A percentile compares a stretch with the other conserved stretches of the same genome.
phyloP scores from a whole-genome alignment of 345 rosid genomes.

The Punica granatum region DNA sequence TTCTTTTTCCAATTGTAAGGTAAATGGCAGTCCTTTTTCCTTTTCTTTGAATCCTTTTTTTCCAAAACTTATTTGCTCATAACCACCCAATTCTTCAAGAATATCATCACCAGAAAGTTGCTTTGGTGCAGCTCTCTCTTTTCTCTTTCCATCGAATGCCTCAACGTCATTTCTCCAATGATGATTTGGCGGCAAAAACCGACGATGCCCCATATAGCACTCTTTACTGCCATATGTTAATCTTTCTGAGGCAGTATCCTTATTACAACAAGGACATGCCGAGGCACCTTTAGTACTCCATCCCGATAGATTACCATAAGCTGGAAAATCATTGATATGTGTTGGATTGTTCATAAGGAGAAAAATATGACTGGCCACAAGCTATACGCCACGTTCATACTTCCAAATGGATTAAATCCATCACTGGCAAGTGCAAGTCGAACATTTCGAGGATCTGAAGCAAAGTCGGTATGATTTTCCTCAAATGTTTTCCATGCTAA shows the following conservation, averaged over 20 bases:
- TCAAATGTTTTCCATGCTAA: conserved; percentile 1
- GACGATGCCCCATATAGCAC: not conserved
- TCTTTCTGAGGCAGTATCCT: not conserved
- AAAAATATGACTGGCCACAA: not conserved
- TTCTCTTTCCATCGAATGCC: not conserved
- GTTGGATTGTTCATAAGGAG: too few species aligned
- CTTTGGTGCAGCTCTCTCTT: not conserved
- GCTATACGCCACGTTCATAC: not conserved
- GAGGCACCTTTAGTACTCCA: conserved; percentile 1
- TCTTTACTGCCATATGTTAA: not conserved
- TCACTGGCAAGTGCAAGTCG: not conserved
- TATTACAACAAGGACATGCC: not conserved
- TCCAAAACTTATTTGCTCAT: not conserved
- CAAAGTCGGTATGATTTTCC: not conserved
- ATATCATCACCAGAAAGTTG: not conserved
- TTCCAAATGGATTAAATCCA: not conserved
- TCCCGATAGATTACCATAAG: not conserved
- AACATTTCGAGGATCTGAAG: not conserved
- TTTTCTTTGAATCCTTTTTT: not conserved
- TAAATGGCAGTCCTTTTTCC: not conserved
- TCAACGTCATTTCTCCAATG: not conserved
- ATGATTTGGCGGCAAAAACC: not conserved
- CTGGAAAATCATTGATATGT: not conserved
- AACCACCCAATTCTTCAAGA: not conserved
- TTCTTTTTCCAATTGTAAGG: not conserved